A percentile compares a stretch with the other conserved stretches of the same genome.
phyloP scores from a whole-genome alignment of 352 stramenopile species.

The Globisporangium lucens region DNA sequence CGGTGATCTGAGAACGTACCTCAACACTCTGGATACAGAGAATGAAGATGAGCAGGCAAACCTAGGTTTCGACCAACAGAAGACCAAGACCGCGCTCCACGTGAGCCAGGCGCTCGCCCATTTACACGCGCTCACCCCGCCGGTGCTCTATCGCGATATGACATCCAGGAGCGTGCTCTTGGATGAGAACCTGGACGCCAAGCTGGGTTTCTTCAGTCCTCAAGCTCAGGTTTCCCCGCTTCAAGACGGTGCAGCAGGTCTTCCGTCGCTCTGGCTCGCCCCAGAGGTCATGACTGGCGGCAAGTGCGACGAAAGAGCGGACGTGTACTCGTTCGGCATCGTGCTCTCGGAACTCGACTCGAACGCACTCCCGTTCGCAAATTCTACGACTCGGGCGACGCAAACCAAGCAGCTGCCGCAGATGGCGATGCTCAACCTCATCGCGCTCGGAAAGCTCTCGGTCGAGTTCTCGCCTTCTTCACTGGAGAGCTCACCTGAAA shows the following conservation, averaged over 20 bases:
- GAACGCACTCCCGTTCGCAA: constrained; percentile 23
- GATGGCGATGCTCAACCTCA: constrained; percentile 6
- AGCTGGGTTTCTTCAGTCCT: constrained; percentile 34
- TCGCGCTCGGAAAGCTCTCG: constrained; percentile 2
- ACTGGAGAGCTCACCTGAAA: not conserved
- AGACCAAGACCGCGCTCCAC: constrained; percentile 9
- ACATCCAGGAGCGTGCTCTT: constrained; percentile 25
- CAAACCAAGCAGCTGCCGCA: not conserved
- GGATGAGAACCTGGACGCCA: constrained; percentile 21
- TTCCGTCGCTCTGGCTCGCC: constrained; percentile 29
- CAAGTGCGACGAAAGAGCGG: constrained; percentile 22
- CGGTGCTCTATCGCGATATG: constrained; percentile 20
- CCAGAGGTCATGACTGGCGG: constrained; percentile 28
- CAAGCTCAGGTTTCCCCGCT: not conserved
- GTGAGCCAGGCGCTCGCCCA: not conserved
- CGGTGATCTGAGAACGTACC: constrained; percentile 1
- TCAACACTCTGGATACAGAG: not conserved
- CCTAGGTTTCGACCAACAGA: not conserved
- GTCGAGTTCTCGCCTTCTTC: constrained; percentile 1
- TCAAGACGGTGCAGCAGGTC: constrained; percentile 14
- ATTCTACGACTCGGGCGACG: not conserved
- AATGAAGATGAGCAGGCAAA: not conserved
- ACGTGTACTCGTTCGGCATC: constrained; percentile 31
- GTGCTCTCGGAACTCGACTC: constrained; percentile 29
- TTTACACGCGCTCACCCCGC: not conserved